These are phyloP conservation scores for Filosporella fistucella DNA, from an alignment of 495 filamentous ascomycete genomes.

Conservation along the genomic window DNA sequence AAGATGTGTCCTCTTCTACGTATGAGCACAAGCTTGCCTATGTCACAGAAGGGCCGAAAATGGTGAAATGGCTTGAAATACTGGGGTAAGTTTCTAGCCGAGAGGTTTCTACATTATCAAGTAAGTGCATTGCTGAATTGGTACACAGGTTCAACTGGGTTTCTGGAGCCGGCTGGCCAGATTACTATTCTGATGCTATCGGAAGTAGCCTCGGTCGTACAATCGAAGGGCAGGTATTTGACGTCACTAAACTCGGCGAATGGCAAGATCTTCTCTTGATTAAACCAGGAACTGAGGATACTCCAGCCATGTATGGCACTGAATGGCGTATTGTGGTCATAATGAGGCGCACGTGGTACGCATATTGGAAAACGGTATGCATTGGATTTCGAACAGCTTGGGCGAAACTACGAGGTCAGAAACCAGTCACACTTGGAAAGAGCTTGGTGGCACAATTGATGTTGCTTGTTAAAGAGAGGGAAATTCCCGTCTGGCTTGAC, in stretches of 20 bases:
- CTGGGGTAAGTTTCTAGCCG: too few relatives aligned
- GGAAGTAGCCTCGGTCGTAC: conserved; percentile 15
- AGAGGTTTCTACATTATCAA: too few relatives aligned
- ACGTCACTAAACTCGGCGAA: conserved; percentile 20
- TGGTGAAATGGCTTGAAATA: conserved; percentile 20
- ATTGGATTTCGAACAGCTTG: not conserved
- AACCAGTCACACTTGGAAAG: conserved; percentile 17
- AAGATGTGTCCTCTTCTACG: conserved; percentile 16
- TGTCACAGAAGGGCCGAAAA: conserved; percentile 22
- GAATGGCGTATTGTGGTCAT: not conserved
- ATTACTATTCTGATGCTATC: conserved; percentile 19
- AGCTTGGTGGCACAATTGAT: conserved; percentile 21
- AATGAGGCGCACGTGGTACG: not conserved
- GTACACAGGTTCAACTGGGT: conserved; percentile 13
- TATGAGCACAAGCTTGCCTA: conserved; percentile 15
- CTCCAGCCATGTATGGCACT: not conserved
- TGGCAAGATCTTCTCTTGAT: not conserved
- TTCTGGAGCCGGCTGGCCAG: conserved; percentile 11
- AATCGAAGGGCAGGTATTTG: conserved; percentile 20
- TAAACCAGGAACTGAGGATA: not conserved
- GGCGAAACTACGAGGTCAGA: conserved; percentile 1
- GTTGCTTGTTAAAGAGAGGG: not conserved
- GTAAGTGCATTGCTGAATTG: too few relatives aligned
- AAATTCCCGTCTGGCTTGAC: conserved; percentile 15
- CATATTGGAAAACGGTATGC: not conserved